Conservation (phyloP, 2,329 filamentous ascomycete genomes). For the Aspergillus cejpii region DNA sequence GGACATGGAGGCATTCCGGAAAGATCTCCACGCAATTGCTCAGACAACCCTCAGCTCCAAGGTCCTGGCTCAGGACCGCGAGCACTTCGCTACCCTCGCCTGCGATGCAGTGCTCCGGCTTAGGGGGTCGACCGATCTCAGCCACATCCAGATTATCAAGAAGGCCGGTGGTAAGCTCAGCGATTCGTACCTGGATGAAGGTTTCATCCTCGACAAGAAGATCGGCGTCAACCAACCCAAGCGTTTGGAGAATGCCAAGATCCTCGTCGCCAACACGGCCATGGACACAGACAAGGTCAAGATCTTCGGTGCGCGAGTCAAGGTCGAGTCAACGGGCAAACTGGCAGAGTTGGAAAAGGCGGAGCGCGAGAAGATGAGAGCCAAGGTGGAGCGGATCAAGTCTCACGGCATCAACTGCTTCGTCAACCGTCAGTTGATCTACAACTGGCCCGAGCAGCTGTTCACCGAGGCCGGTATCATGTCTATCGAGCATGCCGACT, state of each 20-base stretch:
- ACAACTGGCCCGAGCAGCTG: constrained; percentile 99
- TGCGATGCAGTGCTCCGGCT: constrained; percentile 86
- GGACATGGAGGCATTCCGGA: constrained; percentile 73
- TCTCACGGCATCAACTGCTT: constrained; percentile 99
- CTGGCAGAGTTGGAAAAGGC: constrained; percentile 97
- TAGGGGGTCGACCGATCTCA: constrained; percentile 84
- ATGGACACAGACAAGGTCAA: constrained; percentile 99
- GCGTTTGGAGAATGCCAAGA: constrained; percentile 95
- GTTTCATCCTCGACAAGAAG: constrained; percentile 98
- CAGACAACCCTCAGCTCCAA: constrained; percentile 96
- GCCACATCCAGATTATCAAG: constrained; percentile 99
- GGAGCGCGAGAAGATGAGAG: constrained; percentile 98
- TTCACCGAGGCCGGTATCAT: constrained; percentile 97
- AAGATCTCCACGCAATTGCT: constrained; percentile 84
- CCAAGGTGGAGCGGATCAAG: constrained; percentile 98
- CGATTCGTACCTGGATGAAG: constrained; percentile 95
- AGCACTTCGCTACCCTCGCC: constrained; percentile 84
- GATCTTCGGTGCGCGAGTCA: constrained; percentile 95
- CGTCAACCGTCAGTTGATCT: constrained; percentile 98
- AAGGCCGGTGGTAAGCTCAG: constrained; percentile 96
- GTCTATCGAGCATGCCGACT: constrained; percentile 98
- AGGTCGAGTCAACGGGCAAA: constrained; percentile 93
- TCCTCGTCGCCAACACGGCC: constrained; percentile 91
- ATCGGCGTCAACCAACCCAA: constrained; percentile 99
- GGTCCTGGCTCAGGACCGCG: constrained; percentile 86